Evolutionary conservation across 2,329 filamentous ascomycete species (phyloP).

Genomic region (Pyrenophora graminea): DNA sequence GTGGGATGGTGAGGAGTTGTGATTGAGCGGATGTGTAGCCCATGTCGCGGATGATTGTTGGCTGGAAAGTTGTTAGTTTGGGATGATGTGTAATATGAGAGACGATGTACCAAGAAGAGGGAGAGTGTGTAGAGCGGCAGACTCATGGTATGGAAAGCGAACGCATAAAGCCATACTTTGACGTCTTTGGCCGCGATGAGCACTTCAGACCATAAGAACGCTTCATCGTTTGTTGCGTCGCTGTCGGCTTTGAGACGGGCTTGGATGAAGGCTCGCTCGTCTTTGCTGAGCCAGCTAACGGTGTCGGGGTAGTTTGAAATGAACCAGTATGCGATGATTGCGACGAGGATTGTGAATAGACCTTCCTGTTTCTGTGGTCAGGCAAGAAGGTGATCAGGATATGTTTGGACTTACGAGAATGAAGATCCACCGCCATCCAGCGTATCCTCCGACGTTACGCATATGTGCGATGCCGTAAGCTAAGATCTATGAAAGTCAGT

Average conservation of each 20-base stretch:
- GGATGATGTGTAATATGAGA: neutral
- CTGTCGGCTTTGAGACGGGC: constrained; percentile 68
- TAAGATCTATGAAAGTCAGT: neutral
- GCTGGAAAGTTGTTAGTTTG: constrained; percentile 44
- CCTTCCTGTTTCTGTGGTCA: constrained; percentile 37
- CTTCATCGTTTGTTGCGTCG: constrained; percentile 70
- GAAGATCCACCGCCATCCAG: constrained; percentile 50
- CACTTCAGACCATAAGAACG: constrained; percentile 71
- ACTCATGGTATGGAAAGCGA: constrained; percentile 74
- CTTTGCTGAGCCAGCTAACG: constrained; percentile 60
- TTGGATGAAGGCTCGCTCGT: constrained; percentile 61
- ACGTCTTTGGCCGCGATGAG: constrained; percentile 59
- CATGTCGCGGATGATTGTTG: constrained; percentile 56
- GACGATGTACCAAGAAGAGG: constrained; percentile 43
- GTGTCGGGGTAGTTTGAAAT: constrained; percentile 69
- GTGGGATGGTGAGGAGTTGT: constrained; percentile 53
- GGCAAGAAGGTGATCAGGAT: too few species aligned
- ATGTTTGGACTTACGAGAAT: constrained; percentile 36
- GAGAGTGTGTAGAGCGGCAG: constrained; percentile 52
- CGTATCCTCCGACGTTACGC: constrained; percentile 56
- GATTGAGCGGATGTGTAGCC: constrained; percentile 49
- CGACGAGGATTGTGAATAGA: constrained; percentile 43
- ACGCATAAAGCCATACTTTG: constrained; percentile 62
- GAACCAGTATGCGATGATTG: constrained; percentile 55
- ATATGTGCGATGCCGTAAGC: constrained; percentile 65